A percentile compares a stretch with the other conserved stretches of the same genome.
Evolutionary conservation across 2,329 filamentous ascomycete genomes (phyloP).

Genomic region (Phialophora macrospora): DNA sequence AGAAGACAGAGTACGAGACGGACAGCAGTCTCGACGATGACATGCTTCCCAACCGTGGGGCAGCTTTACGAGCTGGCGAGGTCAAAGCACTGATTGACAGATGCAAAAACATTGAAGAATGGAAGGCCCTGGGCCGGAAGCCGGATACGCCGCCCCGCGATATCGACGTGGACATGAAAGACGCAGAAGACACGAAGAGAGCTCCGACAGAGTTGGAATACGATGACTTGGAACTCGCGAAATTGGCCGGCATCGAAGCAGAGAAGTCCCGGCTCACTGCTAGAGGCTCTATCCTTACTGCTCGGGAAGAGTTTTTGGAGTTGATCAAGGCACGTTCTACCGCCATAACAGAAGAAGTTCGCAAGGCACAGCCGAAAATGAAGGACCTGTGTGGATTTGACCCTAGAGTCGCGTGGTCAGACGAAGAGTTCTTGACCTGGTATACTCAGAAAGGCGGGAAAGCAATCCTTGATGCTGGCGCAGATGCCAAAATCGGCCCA

Average conservation of each 20-base stretch:
- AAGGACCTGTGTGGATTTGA: slow-evolving; percentile 58
- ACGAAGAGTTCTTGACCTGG: slow-evolving; percentile 56
- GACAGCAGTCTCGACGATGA: slow-evolving; percentile 42
- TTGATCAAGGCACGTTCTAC: slow-evolving; percentile 51
- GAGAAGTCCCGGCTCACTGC: slow-evolving; percentile 42
- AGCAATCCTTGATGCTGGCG: slow-evolving; percentile 39
- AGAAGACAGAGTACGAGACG: slow-evolving; percentile 41
- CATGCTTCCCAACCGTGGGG: slow-evolving; percentile 37
- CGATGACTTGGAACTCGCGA: slow-evolving; percentile 46
- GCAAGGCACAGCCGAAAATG: slow-evolving; percentile 51
- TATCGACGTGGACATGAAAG: slow-evolving; percentile 21
- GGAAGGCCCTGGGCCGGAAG: slow-evolving; percentile 36
- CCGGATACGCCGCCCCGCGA: slow-evolving; percentile 40
- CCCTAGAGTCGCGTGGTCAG: slow-evolving; percentile 53
- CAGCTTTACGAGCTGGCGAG: slow-evolving; percentile 36
- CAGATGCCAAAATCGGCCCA: slow-evolving; percentile 38
- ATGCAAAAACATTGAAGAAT: slow-evolving; percentile 35
- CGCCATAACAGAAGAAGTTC: slow-evolving; percentile 50
- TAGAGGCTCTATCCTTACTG: slow-evolving; percentile 49
- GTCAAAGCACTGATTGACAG: slow-evolving; percentile 36
- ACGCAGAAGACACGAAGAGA: slow-evolving; percentile 16
- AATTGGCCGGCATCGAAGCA: slow-evolving; percentile 48
- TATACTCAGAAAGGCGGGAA: slow-evolving; percentile 46
- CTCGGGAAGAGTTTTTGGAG: slow-evolving; percentile 50
- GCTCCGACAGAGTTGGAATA: slow-evolving; percentile 40